Evolutionary conservation across 306 rosid genomes (phyloP).

Genomic region (Vigna angularis): DNA sequence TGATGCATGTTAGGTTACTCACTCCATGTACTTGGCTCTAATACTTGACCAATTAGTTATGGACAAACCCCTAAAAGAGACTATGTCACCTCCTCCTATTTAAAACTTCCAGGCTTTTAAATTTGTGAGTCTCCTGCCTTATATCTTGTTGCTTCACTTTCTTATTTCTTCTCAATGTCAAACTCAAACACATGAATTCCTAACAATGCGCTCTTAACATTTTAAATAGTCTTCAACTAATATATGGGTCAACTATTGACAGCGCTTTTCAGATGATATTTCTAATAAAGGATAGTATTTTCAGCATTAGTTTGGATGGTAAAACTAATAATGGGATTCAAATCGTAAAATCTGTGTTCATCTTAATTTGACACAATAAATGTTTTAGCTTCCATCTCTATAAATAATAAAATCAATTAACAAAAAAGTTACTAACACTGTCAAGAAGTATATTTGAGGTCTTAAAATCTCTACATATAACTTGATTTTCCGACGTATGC

Average conservation of each 20-base stretch:
- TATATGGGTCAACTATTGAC: background rate
- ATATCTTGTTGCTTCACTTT: no score
- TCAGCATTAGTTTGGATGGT: background rate
- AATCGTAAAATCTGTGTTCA: background rate
- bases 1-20: background rate
- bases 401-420: constrained; percentile 10
- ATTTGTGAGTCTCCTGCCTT: no score
- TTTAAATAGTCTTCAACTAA: constrained; percentile 1
- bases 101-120: no score
- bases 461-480: constrained; percentile 89
- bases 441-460: constrained; percentile 94
- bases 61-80: no score
- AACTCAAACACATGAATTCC: no score
- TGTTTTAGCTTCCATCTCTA: background rate
- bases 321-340: background rate
- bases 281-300: background rate
- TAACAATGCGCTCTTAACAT: background rate
- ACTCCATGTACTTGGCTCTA: no score
- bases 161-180: no score
- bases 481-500: constrained; percentile 65
- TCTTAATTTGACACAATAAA: background rate
- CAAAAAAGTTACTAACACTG: constrained; percentile 57
- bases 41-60: no score
- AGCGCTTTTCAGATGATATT: constrained; percentile 6
- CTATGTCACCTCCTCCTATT: no score